Evolutionary conservation across 2,329 filamentous ascomycete genomes (phyloP).

Genomic region (Ophiocordyceps camponoti-floridani): DNA sequence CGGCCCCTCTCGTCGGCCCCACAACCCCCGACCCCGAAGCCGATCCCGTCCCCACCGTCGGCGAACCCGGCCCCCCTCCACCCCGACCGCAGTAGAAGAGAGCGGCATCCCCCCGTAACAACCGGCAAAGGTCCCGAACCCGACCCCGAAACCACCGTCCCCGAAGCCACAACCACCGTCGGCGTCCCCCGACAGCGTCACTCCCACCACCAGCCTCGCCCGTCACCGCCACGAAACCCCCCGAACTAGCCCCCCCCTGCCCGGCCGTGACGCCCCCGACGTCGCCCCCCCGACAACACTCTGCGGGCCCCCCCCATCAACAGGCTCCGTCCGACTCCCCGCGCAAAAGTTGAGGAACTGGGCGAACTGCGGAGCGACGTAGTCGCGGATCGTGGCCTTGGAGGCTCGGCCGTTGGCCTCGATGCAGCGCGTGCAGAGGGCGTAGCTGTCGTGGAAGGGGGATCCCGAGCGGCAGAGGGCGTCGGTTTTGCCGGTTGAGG

Average conservation of each 20-base stretch:
- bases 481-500: conserved; percentile 25
- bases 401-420: conserved; percentile 5
- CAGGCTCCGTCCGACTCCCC: conserved; percentile 4
- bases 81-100: no score
- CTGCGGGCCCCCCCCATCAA: conserved; percentile 6
- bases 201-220: no score
- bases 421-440: conserved; percentile 25
- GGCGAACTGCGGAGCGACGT: conserved; percentile 18
- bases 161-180: no score
- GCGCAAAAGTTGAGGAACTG: conserved; percentile 24
- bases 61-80: no score
- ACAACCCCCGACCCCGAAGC: background rate
- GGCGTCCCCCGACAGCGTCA: no score
- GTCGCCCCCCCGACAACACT: conserved; percentile 7
- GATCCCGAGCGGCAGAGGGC: conserved; percentile 25
- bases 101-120: no score
- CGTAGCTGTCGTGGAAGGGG: conserved; percentile 18
- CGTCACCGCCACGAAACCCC: no score
- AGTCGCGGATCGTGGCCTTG: conserved; percentile 13
- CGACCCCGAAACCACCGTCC: no score
- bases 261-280: conserved; percentile 9
- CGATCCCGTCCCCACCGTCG: background rate
- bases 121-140: no score
- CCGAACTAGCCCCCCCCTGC: conserved; percentile 7
- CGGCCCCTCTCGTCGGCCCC: background rate